These are phyloP conservation scores for Aspergillus asperescens DNA, from an alignment of 495 filamentous ascomycete genomes.

Conservation along the genomic window DNA sequence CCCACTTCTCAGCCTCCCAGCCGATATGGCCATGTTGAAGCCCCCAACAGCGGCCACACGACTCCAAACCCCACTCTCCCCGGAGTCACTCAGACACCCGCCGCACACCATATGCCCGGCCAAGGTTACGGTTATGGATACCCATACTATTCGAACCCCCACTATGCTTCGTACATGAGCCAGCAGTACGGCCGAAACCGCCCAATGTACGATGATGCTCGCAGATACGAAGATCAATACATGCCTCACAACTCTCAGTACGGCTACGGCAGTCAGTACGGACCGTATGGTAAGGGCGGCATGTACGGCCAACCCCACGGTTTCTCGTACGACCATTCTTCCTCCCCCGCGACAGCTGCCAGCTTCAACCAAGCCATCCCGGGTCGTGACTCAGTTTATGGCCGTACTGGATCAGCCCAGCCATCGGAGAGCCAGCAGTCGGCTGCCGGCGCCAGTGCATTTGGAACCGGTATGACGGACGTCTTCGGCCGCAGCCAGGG, in stretches of 20 bases:
- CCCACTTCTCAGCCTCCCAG: slow-evolving; percentile 61
- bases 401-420: slow-evolving; percentile 68
- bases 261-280: slow-evolving; percentile 65
- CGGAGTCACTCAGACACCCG: slow-evolving; percentile 57
- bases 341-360: slow-evolving; percentile 66
- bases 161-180: slow-evolving; percentile 76
- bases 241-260: slow-evolving; percentile 55
- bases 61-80: slow-evolving; percentile 80
- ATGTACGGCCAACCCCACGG: slow-evolving; percentile 76
- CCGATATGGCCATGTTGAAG: slow-evolving; percentile 67
- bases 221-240: slow-evolving; percentile 50
- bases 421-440: slow-evolving; percentile 60
- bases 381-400: slow-evolving; percentile 72
- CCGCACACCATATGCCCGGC: slow-evolving; percentile 57
- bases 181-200: slow-evolving; percentile 51
- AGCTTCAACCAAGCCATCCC: slow-evolving; percentile 62
- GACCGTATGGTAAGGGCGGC: slow-evolving; percentile 69
- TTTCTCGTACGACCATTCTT: slow-evolving; percentile 76
- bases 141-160: slow-evolving; percentile 76
- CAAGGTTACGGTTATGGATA: slow-evolving; percentile 64
- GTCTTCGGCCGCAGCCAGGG: slow-evolving; percentile 67
- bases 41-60: slow-evolving; percentile 78
- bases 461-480: slow-evolving; percentile 67
- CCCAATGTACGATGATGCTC: slow-evolving; percentile 53
- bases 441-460: slow-evolving; percentile 55